phyloP scores from a whole-genome alignment of 129 eudicot genomes.

The sunflower (Helianthus annuus) region HanXRQr2.0-SUNRISE NC_035433.2:92749449-92749948 shows the following conservation, averaged over 20 bases:
- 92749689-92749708: slow-evolving; percentile 42
- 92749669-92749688: slow-evolving; percentile 14
- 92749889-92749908: slow-evolving; percentile 17
- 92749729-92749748: slow-evolving; percentile 42
- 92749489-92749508: slow-evolving; percentile 30
- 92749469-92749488: slow-evolving; percentile 12
- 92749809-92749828: slow-evolving; percentile 39
- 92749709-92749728: slow-evolving; percentile 32
- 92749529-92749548: slow-evolving; percentile 40
- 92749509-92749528: slow-evolving; percentile 26
- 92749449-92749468: slow-evolving; percentile 2
- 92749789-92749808: slow-evolving; percentile 41
- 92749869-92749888: neutral
- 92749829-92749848: slow-evolving; percentile 38
- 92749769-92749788: slow-evolving; percentile 50
- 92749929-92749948: slow-evolving; percentile 29
- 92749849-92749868: slow-evolving; percentile 31
- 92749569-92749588: slow-evolving; percentile 9
- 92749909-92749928: slow-evolving; percentile 12
- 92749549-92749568: slow-evolving; percentile 25
- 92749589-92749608: neutral
- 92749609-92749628: neutral
- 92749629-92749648: slow-evolving; percentile 27
- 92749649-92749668: neutral
- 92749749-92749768: slow-evolving; percentile 43